A percentile compares a stretch with the other conserved stretches of the same genome.
phyloP scores from a whole-genome alignment of 805 yeast species.

The Saccharomycopsis sp. region DNA sequence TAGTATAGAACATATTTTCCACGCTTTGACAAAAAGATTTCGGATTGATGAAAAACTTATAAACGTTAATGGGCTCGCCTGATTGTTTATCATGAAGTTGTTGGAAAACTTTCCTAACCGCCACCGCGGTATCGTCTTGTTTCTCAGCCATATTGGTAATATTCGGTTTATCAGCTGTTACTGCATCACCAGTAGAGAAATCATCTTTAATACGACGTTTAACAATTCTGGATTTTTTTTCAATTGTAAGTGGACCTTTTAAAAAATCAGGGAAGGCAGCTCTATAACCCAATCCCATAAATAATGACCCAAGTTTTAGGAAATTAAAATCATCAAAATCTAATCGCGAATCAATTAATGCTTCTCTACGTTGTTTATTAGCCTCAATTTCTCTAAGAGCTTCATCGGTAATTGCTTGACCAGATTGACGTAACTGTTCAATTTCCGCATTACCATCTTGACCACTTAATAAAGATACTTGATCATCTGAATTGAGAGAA shows the following conservation, averaged over 20 bases:
- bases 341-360: conserved; percentile 21
- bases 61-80: conserved; percentile 41
- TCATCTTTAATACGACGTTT: conserved; percentile 11
- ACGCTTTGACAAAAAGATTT: conserved; percentile 65
- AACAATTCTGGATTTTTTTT: conserved; percentile 34
- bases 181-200: conserved; percentile 31
- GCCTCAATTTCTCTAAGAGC: conserved; percentile 2
- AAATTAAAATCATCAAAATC: conserved; percentile 44
- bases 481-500: conserved; percentile 20
- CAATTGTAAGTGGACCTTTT: conserved; percentile 60
- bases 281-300: conserved; percentile 34
- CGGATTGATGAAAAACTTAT: conserved; percentile 65
- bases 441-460: conserved; percentile 17
- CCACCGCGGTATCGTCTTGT: conserved; percentile 49
- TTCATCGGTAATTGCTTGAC: conserved; percentile 17
- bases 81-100: conserved; percentile 27
- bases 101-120: conserved; percentile 46
- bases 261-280: conserved; percentile 49
- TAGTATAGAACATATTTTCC: conserved; percentile 74
- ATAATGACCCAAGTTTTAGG: conserved; percentile 46
- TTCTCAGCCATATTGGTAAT: conserved; percentile 40
- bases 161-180: conserved; percentile 46
- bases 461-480: conserved; percentile 4
- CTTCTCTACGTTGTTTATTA: background rate
- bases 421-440: background rate